Evolutionary conservation across 2,329 filamentous ascomycete genomes (phyloP), one percentile per base, ranked within the genome.

Genomic region (Cladosporium sp.): DNA sequence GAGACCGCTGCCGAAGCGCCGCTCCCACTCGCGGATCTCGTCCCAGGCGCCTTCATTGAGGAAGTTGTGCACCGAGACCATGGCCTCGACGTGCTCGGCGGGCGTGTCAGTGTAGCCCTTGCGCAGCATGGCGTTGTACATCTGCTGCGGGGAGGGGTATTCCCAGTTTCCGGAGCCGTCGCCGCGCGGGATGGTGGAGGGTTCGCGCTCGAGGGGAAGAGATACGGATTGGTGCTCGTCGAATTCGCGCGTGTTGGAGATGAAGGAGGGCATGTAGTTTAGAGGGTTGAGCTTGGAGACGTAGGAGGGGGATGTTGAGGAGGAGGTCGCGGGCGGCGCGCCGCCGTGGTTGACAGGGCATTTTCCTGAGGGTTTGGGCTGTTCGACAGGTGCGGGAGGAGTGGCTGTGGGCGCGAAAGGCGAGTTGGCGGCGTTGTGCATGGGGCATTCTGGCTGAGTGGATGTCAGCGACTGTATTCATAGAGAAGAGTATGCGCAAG

Each of bases 21-120:
- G 80, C 75, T 99, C 93, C 92, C 92, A 97, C 37, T 86, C 87
- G 58, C 93, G 80, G 64, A 99, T 95, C 76, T 99, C 93, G 15
- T 82, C 80, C 93, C 93, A 99, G 7, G 93, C 93, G 57, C 93
- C 93, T 69, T 99, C 93, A 68, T 99, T 99, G 53, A 99, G 71
- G 64, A 96, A 97, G 71, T 99, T 99, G 76, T 99, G 93, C 9
- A 97, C 89, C 0, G 89, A 87, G 5, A 99, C 93, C 93, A 99
- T 99, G 64, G 86, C 85, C 71, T 96, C 91, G 12, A 99, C 91
- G 3, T 91, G 90, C 17, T 92, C 93, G 49, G 89, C 82, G 50
- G 95, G 91, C 0, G 93, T 97, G 67, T 97, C 91, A 1, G 87
- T 90, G 71, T 96, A 93, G 52, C 93, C 93, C 72, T 99, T 99